These are phyloP conservation scores for Boletus fagicola DNA, from an alignment of 768 basidiomycete species.

Conservation along the genomic window DNA sequence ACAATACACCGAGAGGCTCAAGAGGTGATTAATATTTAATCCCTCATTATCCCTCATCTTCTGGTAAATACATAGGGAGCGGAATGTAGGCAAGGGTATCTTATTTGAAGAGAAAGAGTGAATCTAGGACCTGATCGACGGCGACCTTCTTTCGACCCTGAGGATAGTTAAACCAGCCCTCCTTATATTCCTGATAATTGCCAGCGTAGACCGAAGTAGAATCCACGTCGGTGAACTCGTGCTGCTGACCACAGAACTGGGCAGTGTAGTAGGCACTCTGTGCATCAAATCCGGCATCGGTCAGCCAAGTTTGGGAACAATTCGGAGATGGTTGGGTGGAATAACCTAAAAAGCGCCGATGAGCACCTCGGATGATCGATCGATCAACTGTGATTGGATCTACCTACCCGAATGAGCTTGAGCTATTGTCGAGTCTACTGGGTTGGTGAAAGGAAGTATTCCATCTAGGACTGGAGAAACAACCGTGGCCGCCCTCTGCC, in stretches of 20 bases:
- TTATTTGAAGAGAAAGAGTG: no score
- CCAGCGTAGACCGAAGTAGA: neutral
- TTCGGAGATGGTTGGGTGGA: neutral
- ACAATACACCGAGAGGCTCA: no score
- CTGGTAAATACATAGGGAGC: no score
- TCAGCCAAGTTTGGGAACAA: neutral
- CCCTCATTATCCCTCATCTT: no score
- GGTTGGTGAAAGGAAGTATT: neutral
- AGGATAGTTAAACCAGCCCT: neutral
- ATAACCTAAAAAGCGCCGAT: conserved; percentile 2
- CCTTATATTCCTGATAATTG: neutral
- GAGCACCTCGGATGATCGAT: neutral
- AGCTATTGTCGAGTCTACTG: neutral
- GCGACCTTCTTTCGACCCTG: neutral
- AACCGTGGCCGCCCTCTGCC: neutral
- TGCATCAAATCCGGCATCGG: neutral
- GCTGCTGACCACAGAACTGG: neutral
- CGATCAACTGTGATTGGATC: neutral
- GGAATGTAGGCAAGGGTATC: no score
- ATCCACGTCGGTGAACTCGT: neutral
- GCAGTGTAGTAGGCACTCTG: neutral
- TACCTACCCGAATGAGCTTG: neutral
- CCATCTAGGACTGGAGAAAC: neutral
- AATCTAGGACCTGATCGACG: no score
- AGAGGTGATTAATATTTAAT: no score